Conservation (phyloP, 1,284 basidiomycete species). For the Malassezia furfur region DNA sequence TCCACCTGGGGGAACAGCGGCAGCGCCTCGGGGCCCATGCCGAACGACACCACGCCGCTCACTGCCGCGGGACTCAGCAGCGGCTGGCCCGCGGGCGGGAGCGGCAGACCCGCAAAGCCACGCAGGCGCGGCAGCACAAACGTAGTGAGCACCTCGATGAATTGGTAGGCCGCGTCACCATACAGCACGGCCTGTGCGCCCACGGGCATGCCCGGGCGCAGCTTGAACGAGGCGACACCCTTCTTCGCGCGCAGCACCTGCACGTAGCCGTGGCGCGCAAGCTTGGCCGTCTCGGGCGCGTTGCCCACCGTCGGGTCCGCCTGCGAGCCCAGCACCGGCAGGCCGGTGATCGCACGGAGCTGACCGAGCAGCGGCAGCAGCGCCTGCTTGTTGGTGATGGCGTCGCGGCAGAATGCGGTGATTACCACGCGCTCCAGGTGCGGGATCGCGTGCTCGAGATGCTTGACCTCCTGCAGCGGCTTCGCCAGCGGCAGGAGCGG, state of each 20-base stretch:
- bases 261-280: slow-evolving; percentile 50
- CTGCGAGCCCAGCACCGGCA: slow-evolving; percentile 52
- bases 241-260: slow-evolving; percentile 70
- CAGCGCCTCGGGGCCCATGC: slow-evolving; percentile 73
- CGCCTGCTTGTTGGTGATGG: slow-evolving; percentile 63
- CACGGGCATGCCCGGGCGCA: slow-evolving; percentile 70
- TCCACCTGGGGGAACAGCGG: slow-evolving; percentile 65
- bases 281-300: slow-evolving; percentile 10
- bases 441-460: slow-evolving; percentile 49
- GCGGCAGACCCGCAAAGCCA: slow-evolving; percentile 72
- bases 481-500: slow-evolving; percentile 29
- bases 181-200: slow-evolving; percentile 81
- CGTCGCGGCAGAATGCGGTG: slow-evolving; percentile 46
- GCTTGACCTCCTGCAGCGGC: slow-evolving; percentile 17
- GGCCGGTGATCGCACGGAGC: slow-evolving; percentile 75
- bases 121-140: slow-evolving; percentile 87
- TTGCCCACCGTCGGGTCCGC: slow-evolving; percentile 24
- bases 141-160: slow-evolving; percentile 75
- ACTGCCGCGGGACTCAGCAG: slow-evolving; percentile 57
- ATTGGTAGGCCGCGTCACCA: slow-evolving; percentile 86
- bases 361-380: slow-evolving; percentile 79
- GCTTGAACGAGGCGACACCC: slow-evolving; percentile 71
- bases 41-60: slow-evolving; percentile 78
- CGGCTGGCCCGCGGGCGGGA: slow-evolving; percentile 54
- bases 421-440: slow-evolving; percentile 67